These are phyloP conservation scores for Alternaria sp. DNA, from an alignment of 2,329 filamentous ascomycete genomes.

Conservation along the genomic window DNA sequence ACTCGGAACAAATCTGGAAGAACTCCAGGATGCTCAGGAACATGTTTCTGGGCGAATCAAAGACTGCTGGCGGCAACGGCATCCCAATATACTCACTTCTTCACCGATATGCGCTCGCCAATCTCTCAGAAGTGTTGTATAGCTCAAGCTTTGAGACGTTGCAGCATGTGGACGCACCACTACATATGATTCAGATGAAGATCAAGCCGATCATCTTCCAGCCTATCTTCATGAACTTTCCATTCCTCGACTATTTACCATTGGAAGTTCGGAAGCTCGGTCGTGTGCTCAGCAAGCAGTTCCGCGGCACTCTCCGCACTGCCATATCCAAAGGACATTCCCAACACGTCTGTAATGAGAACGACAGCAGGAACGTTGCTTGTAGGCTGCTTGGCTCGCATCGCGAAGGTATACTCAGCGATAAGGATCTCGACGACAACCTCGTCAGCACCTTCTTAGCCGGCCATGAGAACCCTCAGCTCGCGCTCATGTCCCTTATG, in stretches of 20 bases:
- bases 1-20: constrained; percentile 31
- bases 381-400: constrained; percentile 35
- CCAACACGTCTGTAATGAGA: constrained; percentile 35
- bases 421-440: constrained; percentile 35
- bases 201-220: constrained; percentile 41
- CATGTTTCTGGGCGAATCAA: constrained; percentile 43
- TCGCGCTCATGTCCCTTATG: constrained; percentile 34
- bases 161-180: constrained; percentile 27
- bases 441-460: constrained; percentile 38
- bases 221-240: constrained; percentile 39
- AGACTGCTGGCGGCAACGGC: constrained; percentile 25
- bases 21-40: constrained; percentile 23
- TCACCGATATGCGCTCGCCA: constrained; percentile 51
- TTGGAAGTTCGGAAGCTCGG: constrained; percentile 31
- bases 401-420: constrained; percentile 28
- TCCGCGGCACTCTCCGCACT: constrained; percentile 30
- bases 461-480: constrained; percentile 39
- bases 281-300: constrained; percentile 28
- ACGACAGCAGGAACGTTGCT: constrained; percentile 26
- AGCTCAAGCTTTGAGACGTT: constrained; percentile 36
- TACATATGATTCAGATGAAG: constrained; percentile 32
- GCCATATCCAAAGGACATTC: constrained; percentile 33
- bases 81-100: constrained; percentile 45
- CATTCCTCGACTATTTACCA: constrained; percentile 33
- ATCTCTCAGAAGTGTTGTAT: constrained; percentile 30